These are phyloP conservation scores for Codiaeum variegatum DNA, from an alignment of 441 rosid genomes.

Conservation along the genomic window DNA sequence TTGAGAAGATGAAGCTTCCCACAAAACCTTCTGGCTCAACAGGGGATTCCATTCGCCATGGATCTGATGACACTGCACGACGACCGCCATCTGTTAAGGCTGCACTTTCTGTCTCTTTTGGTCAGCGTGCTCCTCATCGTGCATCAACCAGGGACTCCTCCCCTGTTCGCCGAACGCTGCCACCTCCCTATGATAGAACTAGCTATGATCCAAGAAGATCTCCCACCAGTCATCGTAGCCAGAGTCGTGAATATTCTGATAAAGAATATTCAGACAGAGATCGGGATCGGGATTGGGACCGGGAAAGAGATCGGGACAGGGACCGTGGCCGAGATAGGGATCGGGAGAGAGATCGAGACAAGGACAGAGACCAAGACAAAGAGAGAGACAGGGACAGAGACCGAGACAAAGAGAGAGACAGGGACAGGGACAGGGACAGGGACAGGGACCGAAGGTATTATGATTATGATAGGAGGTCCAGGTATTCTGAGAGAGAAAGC, in stretches of 20 bases:
- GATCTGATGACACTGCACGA: conserved; percentile 94
- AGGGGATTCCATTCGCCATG: conserved; percentile 68
- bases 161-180: conserved; percentile 82
- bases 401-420: no score
- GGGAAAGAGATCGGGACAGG: conserved; percentile 22
- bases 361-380: conserved; percentile 21
- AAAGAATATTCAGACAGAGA: conserved; percentile 38
- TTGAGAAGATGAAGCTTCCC: conserved; percentile 91
- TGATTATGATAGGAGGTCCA: conserved; percentile 56
- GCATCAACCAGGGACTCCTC: conserved; percentile 98
- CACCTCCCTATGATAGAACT: conserved; percentile 55
- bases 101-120: conserved; percentile 96
- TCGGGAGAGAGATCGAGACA: conserved; percentile 27
- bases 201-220: conserved; percentile 56
- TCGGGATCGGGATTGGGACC: conserved; percentile 28
- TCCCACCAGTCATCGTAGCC: conserved; percentile 55
- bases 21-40: conserved; percentile 78
- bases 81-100: conserved; percentile 99
- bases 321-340: conserved; percentile 23
- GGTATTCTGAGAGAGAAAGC: conserved; percentile 49
- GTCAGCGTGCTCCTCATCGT: conserved; percentile 99
- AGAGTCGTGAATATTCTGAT: conserved; percentile 65
- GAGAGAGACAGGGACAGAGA: conserved; percentile 28
- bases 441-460: conserved; percentile 47
- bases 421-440: conserved; percentile 56